phyloP scores from a whole-genome alignment of 345 rosid genomes.

The Arabidopsis suecica region DNA sequence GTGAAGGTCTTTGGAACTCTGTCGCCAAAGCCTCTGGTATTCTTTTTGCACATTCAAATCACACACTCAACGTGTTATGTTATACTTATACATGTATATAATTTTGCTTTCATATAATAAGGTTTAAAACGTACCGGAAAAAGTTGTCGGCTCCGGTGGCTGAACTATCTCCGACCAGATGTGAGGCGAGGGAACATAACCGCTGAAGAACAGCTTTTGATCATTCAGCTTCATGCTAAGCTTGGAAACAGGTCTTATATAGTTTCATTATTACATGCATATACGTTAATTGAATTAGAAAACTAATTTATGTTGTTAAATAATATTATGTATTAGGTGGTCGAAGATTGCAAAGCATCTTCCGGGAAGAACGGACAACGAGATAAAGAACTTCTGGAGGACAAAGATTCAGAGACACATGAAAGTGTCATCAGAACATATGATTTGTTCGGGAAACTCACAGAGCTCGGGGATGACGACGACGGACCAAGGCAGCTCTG shows the following conservation, averaged over 20 bases:
- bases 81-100: not conserved
- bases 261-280: slow-evolving; percentile 6
- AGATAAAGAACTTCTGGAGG: slow-evolving; percentile 97
- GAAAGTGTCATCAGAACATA: slow-evolving; percentile 36
- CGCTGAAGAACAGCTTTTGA: slow-evolving; percentile 40
- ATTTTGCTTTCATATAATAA: not conserved
- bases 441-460: slow-evolving; percentile 23
- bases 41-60: not conserved
- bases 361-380: slow-evolving; percentile 98
- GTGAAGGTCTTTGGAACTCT: slow-evolving; percentile 83
- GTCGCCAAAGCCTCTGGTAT: slow-evolving; percentile 66
- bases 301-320: not conserved
- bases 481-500: slow-evolving; percentile 37
- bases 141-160: slow-evolving; percentile 68
- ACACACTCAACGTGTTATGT: not conserved
- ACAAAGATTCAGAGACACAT: slow-evolving; percentile 88
- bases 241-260: slow-evolving; percentile 46
- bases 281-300: not conserved
- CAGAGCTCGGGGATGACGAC: slow-evolving; percentile 33
- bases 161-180: slow-evolving; percentile 49
- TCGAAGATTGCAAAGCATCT: slow-evolving; percentile 94
- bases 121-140: slow-evolving; percentile 84
- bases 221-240: slow-evolving; percentile 44
- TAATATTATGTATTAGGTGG: slow-evolving; percentile 54
- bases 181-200: slow-evolving; percentile 46